phyloP scores from a whole-genome alignment of 2,329 filamentous ascomycete species.

The Conoideocrella luteorostrata region DNA sequence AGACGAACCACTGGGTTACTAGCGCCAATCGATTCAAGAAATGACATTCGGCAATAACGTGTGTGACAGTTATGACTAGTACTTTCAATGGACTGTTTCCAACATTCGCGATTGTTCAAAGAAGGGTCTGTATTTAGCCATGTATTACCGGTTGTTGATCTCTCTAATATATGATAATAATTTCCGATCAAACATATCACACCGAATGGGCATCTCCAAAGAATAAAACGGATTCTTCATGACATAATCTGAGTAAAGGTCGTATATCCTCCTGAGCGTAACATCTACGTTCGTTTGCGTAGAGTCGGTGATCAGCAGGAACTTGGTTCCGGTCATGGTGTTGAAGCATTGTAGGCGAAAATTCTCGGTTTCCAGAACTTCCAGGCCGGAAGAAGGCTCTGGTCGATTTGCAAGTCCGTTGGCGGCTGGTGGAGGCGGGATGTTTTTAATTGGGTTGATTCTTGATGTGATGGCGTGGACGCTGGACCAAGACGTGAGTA shows the following conservation, averaged over 20 bases:
- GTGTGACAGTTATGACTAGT: too few species aligned
- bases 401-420: slow-evolving; percentile 41
- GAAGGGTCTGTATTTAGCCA: too few species aligned
- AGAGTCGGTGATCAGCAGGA: slow-evolving; percentile 87
- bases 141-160: slow-evolving; percentile 50
- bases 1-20: neutral
- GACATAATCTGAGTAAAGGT: slow-evolving; percentile 92
- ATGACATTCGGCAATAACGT: too few species aligned
- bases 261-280: slow-evolving; percentile 80
- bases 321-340: slow-evolving; percentile 91
- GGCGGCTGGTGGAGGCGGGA: slow-evolving; percentile 27
- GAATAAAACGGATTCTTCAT: slow-evolving; percentile 99
- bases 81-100: neutral
- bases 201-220: slow-evolving; percentile 92
- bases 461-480: slow-evolving; percentile 64
- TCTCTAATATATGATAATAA: slow-evolving; percentile 73
- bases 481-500: too few species aligned
- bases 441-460: slow-evolving; percentile 48
- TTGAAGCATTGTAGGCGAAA: slow-evolving; percentile 96
- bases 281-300: slow-evolving; percentile 81
- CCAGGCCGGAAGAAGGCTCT: slow-evolving; percentile 69
- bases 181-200: slow-evolving; percentile 90
- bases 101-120: too few species aligned
- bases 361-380: slow-evolving; percentile 88
- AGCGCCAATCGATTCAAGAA: neutral